phyloP scores from a whole-genome alignment of 257 asterid species.

The Forsythia suspensa region DNA sequence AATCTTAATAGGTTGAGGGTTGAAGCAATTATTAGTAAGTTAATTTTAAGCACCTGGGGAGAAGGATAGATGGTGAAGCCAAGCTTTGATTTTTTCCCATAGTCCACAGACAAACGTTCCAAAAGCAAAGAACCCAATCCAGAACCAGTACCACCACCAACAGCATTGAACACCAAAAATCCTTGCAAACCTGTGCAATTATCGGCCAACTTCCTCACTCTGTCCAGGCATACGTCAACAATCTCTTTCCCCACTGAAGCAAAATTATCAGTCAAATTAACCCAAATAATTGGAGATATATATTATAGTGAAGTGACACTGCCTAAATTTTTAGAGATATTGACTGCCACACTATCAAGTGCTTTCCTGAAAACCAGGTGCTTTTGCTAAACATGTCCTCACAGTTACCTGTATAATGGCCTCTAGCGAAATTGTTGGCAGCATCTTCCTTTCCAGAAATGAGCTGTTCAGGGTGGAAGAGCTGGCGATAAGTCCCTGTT shows the following conservation, averaged over 20 bases:
- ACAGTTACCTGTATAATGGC: slow-evolving; percentile 75
- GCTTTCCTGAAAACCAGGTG: background rate
- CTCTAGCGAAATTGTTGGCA: slow-evolving; percentile 89
- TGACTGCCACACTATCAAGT: background rate
- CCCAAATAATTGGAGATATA: background rate
- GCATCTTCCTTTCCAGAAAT: slow-evolving; percentile 97
- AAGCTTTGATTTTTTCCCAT: slow-evolving; percentile 90
- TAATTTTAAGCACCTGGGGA: slow-evolving; percentile 61
- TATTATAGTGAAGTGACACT: background rate
- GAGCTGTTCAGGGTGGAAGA: slow-evolving; percentile 93
- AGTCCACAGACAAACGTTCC: slow-evolving; percentile 84
- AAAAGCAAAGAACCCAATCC: slow-evolving; percentile 84
- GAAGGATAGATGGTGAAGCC: slow-evolving; percentile 92
- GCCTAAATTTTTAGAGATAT: background rate
- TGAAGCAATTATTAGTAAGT: background rate
- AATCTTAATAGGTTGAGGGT: background rate
- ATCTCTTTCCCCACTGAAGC: slow-evolving; percentile 83
- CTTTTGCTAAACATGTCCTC: background rate
- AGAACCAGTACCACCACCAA: slow-evolving; percentile 96
- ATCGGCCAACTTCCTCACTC: slow-evolving; percentile 89
- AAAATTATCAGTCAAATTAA: slow-evolving; percentile 2
- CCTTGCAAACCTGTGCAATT: slow-evolving; percentile 96
- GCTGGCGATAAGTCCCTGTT: slow-evolving; percentile 84
- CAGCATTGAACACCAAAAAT: slow-evolving; percentile 81
- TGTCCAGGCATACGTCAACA: slow-evolving; percentile 80